A percentile compares a stretch with the other conserved stretches of the same genome.
phyloP scores from a whole-genome alignment of 331 rosid genomes.

The Malus hybrid region DNA sequence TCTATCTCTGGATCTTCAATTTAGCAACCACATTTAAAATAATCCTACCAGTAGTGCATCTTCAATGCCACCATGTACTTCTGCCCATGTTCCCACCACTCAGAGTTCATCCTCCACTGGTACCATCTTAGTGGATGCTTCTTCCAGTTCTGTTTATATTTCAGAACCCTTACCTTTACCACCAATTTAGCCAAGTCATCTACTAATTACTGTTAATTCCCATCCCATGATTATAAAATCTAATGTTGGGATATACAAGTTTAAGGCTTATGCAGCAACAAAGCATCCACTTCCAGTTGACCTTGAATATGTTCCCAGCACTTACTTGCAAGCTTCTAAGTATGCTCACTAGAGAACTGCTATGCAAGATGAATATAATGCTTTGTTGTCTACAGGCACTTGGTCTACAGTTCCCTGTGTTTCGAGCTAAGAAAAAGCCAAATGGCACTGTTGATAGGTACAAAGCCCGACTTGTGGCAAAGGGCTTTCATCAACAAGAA shows the following conservation, averaged over 20 bases:
- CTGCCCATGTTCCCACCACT: neutral
- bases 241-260: neutral
- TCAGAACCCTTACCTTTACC: too few species aligned
- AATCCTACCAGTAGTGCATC: neutral
- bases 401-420: neutral
- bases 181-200: too few species aligned
- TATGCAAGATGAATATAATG: neutral
- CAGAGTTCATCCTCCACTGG: neutral
- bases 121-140: too few species aligned
- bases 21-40: too few species aligned
- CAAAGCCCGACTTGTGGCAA: too few species aligned
- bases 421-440: too few species aligned
- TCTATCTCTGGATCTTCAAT: too few species aligned
- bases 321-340: neutral
- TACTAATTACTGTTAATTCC: rapidly evolving
- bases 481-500: too few species aligned
- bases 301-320: neutral
- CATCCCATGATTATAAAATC: neutral
- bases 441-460: too few species aligned
- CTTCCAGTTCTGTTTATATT: too few species aligned
- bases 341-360: too few species aligned
- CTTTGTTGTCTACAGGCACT: neutral
- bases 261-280: neutral
- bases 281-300: neutral
- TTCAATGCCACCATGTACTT: neutral